Conservation (phyloP, 2,329 filamentous ascomycete genomes). For the Chrysosporium queenslandicum region DNA sequence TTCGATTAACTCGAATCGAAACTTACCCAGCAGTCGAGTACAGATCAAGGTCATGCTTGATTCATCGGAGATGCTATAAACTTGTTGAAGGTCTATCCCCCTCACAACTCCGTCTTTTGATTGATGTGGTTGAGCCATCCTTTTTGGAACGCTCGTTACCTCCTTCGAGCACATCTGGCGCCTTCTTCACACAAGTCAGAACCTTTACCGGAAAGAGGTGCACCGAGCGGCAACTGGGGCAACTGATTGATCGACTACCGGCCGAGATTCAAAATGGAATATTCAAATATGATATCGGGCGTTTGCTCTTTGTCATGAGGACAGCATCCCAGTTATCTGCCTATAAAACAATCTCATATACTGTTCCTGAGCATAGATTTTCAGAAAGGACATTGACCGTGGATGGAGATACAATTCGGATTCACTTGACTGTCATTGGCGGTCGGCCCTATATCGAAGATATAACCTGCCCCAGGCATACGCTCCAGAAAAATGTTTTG, state of each 20-base stretch:
- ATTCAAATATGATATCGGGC: neutral
- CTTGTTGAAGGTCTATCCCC: constrained; percentile 4
- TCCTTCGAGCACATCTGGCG: neutral
- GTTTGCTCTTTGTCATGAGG: too few species aligned
- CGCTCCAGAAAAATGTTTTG: too few species aligned
- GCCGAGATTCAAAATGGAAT: neutral
- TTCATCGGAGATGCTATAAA: constrained; percentile 8
- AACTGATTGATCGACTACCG: too few species aligned
- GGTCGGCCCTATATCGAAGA: neutral
- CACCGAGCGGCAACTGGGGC: too few species aligned
- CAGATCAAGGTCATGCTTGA: constrained; percentile 4
- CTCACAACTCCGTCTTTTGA: constrained; percentile 1
- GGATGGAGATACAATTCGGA: too few species aligned
- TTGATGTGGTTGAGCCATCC: constrained; percentile 9
- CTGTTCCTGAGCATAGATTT: too few species aligned
- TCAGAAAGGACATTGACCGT: too few species aligned
- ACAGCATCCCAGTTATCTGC: too few species aligned
- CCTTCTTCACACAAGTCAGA: neutral
- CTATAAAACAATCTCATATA: too few species aligned
- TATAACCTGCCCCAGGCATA: neutral
- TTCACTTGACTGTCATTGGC: too few species aligned
- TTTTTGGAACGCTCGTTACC: neutral
- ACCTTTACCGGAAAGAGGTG: too few species aligned
- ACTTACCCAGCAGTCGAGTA: constrained; percentile 1
- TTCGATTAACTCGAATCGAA: neutral